Conservation (phyloP, 2,329 filamentous ascomycete species). For the Alternaria angustiovoidea region DNA sequence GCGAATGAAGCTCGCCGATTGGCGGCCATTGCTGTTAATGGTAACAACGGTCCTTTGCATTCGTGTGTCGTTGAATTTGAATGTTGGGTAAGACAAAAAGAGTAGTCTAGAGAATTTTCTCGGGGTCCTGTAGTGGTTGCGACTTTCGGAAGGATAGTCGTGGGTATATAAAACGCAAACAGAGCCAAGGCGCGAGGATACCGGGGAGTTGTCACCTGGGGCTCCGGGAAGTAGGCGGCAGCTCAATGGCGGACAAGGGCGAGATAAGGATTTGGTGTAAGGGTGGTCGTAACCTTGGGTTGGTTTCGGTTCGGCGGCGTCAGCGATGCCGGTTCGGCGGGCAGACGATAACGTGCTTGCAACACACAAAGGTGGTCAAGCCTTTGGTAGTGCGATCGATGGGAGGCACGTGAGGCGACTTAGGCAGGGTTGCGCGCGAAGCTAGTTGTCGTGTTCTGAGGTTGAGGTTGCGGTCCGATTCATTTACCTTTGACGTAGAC, state of each 20-base stretch:
- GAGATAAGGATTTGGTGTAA: constrained; percentile 36
- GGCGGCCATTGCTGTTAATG: constrained; percentile 94
- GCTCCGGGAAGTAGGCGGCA: constrained; percentile 16
- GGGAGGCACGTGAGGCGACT: constrained; percentile 34
- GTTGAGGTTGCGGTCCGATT: constrained; percentile 14
- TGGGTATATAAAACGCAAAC: constrained; percentile 35
- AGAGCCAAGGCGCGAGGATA: constrained; percentile 26
- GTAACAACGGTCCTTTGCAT: constrained; percentile 77
- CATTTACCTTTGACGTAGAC: constrained; percentile 17
- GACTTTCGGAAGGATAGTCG: constrained; percentile 17
- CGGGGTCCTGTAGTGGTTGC: constrained; percentile 1
- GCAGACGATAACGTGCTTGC: constrained; percentile 28
- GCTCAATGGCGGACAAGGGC: constrained; percentile 21
- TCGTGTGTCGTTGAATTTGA: constrained; percentile 29
- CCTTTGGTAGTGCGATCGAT: constrained; percentile 25
- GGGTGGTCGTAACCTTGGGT: constrained; percentile 17
- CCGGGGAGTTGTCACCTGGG: constrained; percentile 19
- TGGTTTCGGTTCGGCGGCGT: constrained; percentile 22
- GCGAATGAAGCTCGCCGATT: constrained; percentile 93
- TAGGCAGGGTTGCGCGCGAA: constrained; percentile 34
- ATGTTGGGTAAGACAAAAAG: constrained; percentile 3
- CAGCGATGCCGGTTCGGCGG: constrained; percentile 34
- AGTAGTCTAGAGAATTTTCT: not conserved
- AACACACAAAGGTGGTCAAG: constrained; percentile 13
- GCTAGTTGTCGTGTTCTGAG: constrained; percentile 14